Conservation (phyloP, 176 grass and related monocot species). For the Elymus sibiricus region DNA sequence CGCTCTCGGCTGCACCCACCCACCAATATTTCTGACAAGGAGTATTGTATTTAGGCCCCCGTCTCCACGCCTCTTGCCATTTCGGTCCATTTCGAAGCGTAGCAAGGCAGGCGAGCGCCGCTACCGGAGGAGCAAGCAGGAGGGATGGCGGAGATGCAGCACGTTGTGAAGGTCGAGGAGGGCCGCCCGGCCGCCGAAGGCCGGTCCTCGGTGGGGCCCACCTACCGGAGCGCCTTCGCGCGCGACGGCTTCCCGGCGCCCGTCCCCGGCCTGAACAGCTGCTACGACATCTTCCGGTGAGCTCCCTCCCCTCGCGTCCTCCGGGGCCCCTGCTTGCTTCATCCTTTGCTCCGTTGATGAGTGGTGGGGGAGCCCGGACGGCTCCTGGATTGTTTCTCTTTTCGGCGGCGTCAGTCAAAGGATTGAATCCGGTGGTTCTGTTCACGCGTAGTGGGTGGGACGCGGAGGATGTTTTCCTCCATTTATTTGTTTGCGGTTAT, state of each 20-base stretch:
- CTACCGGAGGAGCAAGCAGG: background rate
- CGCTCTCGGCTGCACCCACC: background rate
- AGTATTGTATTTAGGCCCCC: conserved; percentile 16
- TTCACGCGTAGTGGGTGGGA: background rate
- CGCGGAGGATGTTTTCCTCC: background rate
- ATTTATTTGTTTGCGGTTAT: background rate
- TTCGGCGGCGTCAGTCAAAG: background rate
- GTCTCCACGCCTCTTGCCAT: background rate
- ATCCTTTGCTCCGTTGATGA: background rate
- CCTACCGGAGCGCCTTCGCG: conserved; percentile 76
- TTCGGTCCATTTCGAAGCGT: conserved; percentile 1
- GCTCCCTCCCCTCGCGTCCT: background rate
- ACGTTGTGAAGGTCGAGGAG: conserved; percentile 83
- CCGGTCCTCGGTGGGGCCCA: conserved; percentile 58
- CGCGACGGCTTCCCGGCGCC: conserved; percentile 69
- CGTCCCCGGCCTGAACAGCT: conserved; percentile 60
- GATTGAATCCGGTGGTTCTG: background rate
- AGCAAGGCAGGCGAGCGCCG: background rate
- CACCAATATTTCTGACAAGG: background rate
- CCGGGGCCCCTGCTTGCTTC: background rate
- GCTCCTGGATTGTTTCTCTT: background rate
- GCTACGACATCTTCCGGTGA: conserved; percentile 97
- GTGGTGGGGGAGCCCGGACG: background rate
- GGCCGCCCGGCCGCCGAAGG: conserved; percentile 44
- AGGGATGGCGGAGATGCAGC: conserved; percentile 43